Percentiles rank a stretch among this genome's conserved stretches.
Conservation (phyloP, 169 alveolate species). For the Amoebophrya sp. region DNA sequence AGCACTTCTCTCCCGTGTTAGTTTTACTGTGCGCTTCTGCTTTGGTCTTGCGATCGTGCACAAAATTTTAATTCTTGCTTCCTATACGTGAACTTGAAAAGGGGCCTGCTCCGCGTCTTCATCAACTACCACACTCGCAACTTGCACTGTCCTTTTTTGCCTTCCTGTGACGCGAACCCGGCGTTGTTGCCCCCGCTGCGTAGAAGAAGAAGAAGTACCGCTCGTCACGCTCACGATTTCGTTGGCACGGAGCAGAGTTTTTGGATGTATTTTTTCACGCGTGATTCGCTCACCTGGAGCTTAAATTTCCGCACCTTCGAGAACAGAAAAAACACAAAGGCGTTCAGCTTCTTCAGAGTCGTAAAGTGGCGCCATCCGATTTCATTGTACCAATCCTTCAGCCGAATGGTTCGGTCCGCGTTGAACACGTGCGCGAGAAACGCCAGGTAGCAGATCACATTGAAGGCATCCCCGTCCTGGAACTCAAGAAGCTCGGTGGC, state of each 20-base stretch:
- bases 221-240: too few relatives aligned
- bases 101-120: too few relatives aligned
- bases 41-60: too few relatives aligned
- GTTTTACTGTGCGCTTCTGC: too few relatives aligned
- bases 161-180: too few relatives aligned
- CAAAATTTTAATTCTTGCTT: too few relatives aligned
- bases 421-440: slow-evolving; percentile 30
- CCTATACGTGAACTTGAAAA: too few relatives aligned
- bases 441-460: slow-evolving; percentile 23
- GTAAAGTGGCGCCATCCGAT: slow-evolving; percentile 27
- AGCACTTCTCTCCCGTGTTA: too few relatives aligned
- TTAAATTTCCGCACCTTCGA: slow-evolving; percentile 9
- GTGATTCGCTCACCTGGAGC: neutral
- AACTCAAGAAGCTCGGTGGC: neutral
- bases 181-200: too few relatives aligned
- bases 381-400: slow-evolving; percentile 12
- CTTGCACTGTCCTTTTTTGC: too few relatives aligned
- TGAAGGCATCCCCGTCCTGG: neutral
- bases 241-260: neutral
- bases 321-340: slow-evolving; percentile 26
- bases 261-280: neutral
- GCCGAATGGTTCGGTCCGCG: slow-evolving; percentile 31
- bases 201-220: too few relatives aligned
- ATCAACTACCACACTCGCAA: too few relatives aligned
- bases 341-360: slow-evolving; percentile 19